Evolutionary conservation across 108 stramenopile species (phyloP).

Genomic region (Phaeodactylum tricornutum): DNA sequence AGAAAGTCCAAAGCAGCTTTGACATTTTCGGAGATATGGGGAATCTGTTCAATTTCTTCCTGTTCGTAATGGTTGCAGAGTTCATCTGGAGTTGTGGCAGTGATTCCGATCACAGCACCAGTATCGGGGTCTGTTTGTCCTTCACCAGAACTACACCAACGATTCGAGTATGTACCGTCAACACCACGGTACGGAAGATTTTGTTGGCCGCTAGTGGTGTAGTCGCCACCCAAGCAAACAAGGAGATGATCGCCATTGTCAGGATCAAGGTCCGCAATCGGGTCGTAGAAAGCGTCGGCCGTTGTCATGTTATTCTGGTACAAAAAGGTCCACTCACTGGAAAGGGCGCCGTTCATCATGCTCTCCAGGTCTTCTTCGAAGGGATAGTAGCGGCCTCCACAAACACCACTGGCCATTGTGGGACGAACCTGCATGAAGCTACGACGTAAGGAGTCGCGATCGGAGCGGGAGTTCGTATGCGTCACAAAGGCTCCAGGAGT

Average conservation of each 20-base stretch:
- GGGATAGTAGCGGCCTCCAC: constrained; percentile 22
- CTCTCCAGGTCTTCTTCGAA: constrained; percentile 13
- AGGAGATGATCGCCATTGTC: constrained; percentile 38
- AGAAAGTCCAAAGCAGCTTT: constrained; percentile 40
- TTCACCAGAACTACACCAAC: constrained; percentile 25
- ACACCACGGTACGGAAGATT: constrained; percentile 39
- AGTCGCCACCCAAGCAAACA: constrained; percentile 39
- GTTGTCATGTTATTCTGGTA: constrained; percentile 22
- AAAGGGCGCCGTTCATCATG: constrained; percentile 31
- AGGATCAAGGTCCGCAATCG: constrained; percentile 26
- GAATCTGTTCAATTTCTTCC: constrained; percentile 35
- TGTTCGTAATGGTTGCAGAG: constrained; percentile 35
- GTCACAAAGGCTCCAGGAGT: constrained; percentile 47
- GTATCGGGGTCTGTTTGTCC: constrained; percentile 17
- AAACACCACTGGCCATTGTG: constrained; percentile 29
- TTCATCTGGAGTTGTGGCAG: constrained; percentile 11
- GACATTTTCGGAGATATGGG: constrained; percentile 29
- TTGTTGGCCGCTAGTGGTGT: constrained; percentile 5
- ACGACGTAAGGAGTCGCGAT: constrained; percentile 15
- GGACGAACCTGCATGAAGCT: constrained; percentile 25
- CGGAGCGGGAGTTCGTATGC: constrained; percentile 29
- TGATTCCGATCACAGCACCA: constrained; percentile 18
- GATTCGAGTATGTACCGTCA: constrained; percentile 26
- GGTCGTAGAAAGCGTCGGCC: constrained; percentile 17
- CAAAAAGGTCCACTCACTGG: constrained; percentile 28